Base-by-base conservation (phyloP, 306 rosid species). In the Vigna angularis region DNA sequence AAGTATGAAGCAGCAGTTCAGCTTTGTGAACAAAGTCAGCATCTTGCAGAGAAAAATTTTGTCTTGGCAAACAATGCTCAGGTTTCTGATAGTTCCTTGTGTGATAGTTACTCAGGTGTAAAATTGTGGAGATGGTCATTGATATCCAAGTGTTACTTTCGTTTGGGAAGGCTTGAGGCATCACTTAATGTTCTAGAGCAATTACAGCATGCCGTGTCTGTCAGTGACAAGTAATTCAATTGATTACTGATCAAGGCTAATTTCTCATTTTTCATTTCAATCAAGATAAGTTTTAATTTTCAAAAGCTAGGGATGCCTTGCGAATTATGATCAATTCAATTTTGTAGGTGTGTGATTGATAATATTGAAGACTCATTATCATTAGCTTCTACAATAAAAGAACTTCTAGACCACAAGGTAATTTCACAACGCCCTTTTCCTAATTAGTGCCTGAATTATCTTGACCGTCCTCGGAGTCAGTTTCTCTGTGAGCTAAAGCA, bases 131-230 rank as follows among this genome's bases (percentile, higher is more conserved):
- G 98, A 79, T 92, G 93, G 88, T 86, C 86, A 79, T 71, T 92
- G 88, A 88, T 89, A 82, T 83, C 98, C 81, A 95, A 78, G 86
- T 90, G 95, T 76, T 83, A 92, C 87, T 92, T 95, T 84, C 90
- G 86, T 77, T 64, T 88, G 91, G 98, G 98, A 83, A 91, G 77
- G 86, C 85, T 95, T 52, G 96, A 95, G 84, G 89, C 91, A 52
- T 93, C 98, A 17, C 96, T 92, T 79, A 81, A 83, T 79, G 48
- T 81, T 73, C 88, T 95, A 47, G 90, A 90, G 74, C 91, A 91
- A 83, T 87, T 95, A 42, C 85, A 79, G 81, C 84, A 88, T 85
- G 74, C 68, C 63, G 87, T 81, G 70, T 76, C 87, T 47, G 61
- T 58, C 18, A 73, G 78, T 62, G 82, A 89, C 74, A 93, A 79